Base-by-base conservation (phyloP, 139 green algal species). In the Eudorina sp. region DNA sequence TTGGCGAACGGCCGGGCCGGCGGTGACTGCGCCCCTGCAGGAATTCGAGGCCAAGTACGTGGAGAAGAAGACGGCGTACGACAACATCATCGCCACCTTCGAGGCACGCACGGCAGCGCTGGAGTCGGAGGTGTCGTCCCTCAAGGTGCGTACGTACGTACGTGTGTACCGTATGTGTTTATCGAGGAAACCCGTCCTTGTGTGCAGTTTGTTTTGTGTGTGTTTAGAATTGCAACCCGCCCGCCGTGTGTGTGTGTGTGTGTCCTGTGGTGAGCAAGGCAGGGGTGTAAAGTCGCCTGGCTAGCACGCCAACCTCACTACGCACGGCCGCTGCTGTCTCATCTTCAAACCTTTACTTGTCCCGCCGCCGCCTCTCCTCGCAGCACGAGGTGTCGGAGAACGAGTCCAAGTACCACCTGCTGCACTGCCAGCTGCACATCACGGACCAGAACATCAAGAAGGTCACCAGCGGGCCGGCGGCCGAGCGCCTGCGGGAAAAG, bases 41-140 rank as follows among this genome's bases (percentile, higher is more conserved):
- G 90, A 93, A 31, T 75, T 93, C n/a, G 92, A 94, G 85, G 62
- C 82, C 25, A 82, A 89, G 40, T 89, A 93, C 85, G 53, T 48
- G 1, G 75, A 85, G 36, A 75, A 75, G 53, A 93, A 93, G 83
- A 75, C 38, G 16, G 60, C 53, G 21, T 92, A 93, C 60, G 92
- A 94, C 41, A 77, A 89, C 34, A 89, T 90, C 27, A 70, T 93
- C 23, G 81, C 74, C 8, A 53, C 83, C 16, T 89, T 90, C 9
- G 90, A 94, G 77, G 66, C 76, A 18, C 77, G 77, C 13, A 85
- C 88, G 0, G 73, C 89, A 0, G 62, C 66, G 29, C 83, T 94
- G 43, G 83, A 93, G 66, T n/a, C 55, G 5, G 88, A 92, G 79
- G 90, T 94, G 51, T 27, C 69, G 13, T 58, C 40, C 27, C 81